phyloP scores from a whole-genome alignment of 495 filamentous ascomycete genomes.

The Hypoxylon subgilvum region DNA sequence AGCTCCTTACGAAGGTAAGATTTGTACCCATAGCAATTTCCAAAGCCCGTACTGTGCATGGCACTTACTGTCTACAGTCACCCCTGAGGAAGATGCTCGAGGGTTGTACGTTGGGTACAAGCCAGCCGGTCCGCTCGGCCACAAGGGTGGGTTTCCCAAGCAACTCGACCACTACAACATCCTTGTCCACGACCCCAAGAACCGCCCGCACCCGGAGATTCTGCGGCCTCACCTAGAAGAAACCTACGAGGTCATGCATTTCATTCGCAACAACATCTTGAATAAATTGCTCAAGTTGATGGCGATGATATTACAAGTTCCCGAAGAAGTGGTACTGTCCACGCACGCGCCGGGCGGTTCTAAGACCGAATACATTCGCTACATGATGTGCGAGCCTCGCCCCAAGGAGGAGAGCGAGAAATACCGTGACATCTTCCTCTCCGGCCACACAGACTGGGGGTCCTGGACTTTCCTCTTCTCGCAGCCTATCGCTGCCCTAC shows the following conservation, averaged over 20 bases:
- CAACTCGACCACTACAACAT: neutral
- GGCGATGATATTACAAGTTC: neutral
- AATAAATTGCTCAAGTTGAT: neutral
- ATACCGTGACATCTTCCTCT: conserved; percentile 52
- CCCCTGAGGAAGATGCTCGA: neutral
- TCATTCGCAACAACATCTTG: neutral
- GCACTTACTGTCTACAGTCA: too few relatives aligned
- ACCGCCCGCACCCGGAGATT: neutral
- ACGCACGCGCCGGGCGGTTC: neutral
- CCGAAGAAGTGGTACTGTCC: neutral
- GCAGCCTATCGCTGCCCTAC: conserved; percentile 50
- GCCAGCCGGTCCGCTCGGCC: neutral
- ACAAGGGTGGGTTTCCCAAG: too few relatives aligned
- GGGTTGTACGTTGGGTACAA: neutral
- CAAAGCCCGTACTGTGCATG: too few relatives aligned
- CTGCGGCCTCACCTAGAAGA: neutral
- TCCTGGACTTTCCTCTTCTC: conserved; percentile 53
- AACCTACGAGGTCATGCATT: neutral
- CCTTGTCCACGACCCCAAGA: neutral
- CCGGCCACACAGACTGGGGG: conserved; percentile 56
- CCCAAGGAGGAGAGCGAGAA: neutral
- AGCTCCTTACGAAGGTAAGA: neutral
- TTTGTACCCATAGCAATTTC: too few relatives aligned
- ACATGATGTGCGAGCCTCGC: neutral
- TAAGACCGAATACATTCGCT: neutral